Base-by-base conservation (phyloP, 371 early-diverging fungal genomes). In the Mortierella sp. region DNA sequence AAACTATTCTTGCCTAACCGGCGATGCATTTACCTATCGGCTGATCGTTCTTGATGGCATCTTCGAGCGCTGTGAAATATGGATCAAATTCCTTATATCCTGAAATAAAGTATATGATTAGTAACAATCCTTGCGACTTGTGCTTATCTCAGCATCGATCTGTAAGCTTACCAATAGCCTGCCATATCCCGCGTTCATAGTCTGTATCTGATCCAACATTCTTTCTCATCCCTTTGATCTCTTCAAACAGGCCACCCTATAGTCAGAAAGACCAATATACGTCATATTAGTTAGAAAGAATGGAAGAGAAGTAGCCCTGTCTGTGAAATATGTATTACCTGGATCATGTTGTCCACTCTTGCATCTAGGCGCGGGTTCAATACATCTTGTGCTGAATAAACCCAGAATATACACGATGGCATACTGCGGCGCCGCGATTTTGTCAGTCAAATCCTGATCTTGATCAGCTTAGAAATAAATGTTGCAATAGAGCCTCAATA, bases 341-440 rank as follows among this genome's bases (percentile, higher is more conserved):
- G 84, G 47, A 97, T 90, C 98, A 98, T 98, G 33, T 85, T 87
- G 77, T 95, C 95, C 0, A 97, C 95, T 13, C 98, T 91, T 7
- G 84, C 85, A 78, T 97, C 95, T 11, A 98, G 83, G 9, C 98
- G 89, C 41, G 87, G 87, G 55, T 94, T 90, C 33, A 98, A 83
- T 4, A 85, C 82, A 1, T 76, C 70, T 2, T 90, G 87, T 36
- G 94, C 92, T 0, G 96, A 91, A 76, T 95, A 94, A 1, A 96
- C 86, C 98, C 98, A 98, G 59, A 97, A 92, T 15, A 97, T 87
- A 36, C 93, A 83, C 0, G 95, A 89, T 7, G 86, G 86, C 78
- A 86, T 94, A 65, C 92, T 79, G 52, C 0, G 21, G 11, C 8
- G 8, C 28, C 38, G 8, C 33, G 40, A 21, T 38, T 19, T 33